Evolutionary conservation across 768 basidiomycete species (phyloP), one percentile per base, ranked within the genome.

Genomic region (Rhodocollybia butyracea): DNA sequence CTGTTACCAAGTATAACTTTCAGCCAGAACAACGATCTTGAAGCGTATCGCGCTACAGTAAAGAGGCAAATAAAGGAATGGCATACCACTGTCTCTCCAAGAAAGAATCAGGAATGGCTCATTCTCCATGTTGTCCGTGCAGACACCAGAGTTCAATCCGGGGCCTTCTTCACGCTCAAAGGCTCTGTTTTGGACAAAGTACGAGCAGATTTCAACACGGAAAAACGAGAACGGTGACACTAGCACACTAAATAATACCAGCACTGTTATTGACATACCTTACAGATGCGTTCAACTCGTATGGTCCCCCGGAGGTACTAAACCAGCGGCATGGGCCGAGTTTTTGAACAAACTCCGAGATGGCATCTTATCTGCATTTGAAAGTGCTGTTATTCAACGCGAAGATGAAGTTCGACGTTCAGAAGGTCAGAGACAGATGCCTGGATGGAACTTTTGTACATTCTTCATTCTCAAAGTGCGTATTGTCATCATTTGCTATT

Each of bases 371-470:
- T 76, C 77, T 42, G 87, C 94, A 1, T 94, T 98, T 61, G 93
- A 98, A 63, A 69, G 76, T 17, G 85, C 89, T 1, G 78, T 98
- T 38, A 71, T 79, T 10, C 84, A 85, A 56, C 80, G 93, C 15
- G 92, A 95, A 64, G 97, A 98, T 42, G 94, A 97, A 58, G 88
- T 98, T 3, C 87, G 80, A 62, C 83, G 92, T 34, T 92, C 91
- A 0, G 96, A 99, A 65, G 80, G 84, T 46, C 92, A 98, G 69
- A 80, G 91, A 54, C 81, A 88, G 62, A 90, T 94, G 84, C 93
- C 94, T 1, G 96, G 97, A 8, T 99, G 97, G 97, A 97, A 97
- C 66, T 99, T 97, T 66, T 95, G 94, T 68, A 94, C 90, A 0
- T 98, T 95, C 75, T 98, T 98, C 70, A 84, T 94, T 48, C 76